Conservation (phyloP, 116 monocot species). For the Iris pallida region DNA sequence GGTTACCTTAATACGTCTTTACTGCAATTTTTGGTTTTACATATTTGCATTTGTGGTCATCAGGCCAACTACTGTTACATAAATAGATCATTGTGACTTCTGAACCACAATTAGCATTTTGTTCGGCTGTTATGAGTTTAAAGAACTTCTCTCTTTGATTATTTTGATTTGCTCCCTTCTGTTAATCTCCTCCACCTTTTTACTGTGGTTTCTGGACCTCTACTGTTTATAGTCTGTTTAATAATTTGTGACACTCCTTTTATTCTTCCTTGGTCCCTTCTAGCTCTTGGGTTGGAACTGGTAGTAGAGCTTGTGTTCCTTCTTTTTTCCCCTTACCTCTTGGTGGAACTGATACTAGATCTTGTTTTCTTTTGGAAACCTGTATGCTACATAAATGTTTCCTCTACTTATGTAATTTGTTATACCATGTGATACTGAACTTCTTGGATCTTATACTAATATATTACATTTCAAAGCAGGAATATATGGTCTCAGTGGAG, state of each 20-base stretch:
- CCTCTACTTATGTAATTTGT: background rate
- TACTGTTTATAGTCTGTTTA: background rate
- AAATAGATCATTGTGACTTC: background rate
- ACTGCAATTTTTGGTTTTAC: background rate
- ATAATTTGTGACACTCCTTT: no score
- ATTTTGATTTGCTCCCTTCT: background rate
- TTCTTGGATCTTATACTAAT: background rate
- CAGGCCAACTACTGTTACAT: background rate
- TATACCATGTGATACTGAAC: background rate
- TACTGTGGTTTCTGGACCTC: background rate
- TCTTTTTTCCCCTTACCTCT: background rate
- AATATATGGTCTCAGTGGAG: slow-evolving; percentile 52
- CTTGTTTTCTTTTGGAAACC: background rate
- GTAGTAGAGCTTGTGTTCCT: no score
- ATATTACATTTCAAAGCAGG: slow-evolving; percentile 28
- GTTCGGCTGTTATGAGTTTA: background rate
- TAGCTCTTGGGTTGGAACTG: no score
- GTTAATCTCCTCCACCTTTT: background rate
- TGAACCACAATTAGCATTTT: background rate
- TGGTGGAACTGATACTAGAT: background rate
- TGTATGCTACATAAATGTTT: background rate
- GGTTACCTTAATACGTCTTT: background rate
- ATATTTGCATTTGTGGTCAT: background rate
- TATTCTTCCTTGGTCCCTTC: no score
- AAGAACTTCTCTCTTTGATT: background rate